phyloP scores from a whole-genome alignment of 2,329 filamentous ascomycete species.

The Didymella sp. region DNA sequence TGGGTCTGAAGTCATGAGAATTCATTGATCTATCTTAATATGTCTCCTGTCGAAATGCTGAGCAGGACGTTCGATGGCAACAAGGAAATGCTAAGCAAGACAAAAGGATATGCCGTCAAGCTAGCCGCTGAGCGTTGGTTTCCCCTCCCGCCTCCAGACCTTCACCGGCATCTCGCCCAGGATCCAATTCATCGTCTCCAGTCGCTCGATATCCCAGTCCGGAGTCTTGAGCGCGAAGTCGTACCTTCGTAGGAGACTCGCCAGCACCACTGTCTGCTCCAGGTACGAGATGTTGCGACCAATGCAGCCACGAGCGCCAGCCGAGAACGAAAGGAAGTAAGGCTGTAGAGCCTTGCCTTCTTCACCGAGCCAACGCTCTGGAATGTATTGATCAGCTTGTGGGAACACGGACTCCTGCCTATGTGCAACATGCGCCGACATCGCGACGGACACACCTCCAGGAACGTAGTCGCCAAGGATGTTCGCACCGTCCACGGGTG shows the following conservation, averaged over 20 bases:
- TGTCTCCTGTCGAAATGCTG: background rate
- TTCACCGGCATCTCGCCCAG: conserved; percentile 50
- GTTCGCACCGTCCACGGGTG: conserved; percentile 38
- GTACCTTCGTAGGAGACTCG: conserved; percentile 48
- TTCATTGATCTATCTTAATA: conserved; percentile 1
- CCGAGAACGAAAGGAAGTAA: conserved; percentile 42
- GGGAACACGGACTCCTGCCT: conserved; percentile 37
- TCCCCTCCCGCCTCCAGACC: conserved; percentile 44
- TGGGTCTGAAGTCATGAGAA: background rate
- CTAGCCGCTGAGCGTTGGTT: conserved; percentile 20
- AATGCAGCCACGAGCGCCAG: conserved; percentile 40
- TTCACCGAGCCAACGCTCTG: conserved; percentile 49
- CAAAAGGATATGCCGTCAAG: background rate
- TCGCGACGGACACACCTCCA: conserved; percentile 35
- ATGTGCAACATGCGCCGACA: conserved; percentile 59
- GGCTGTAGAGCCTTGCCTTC: conserved; percentile 39
- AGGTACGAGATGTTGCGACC: conserved; percentile 43
- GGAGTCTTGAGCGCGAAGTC: conserved; percentile 48
- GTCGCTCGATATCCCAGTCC: conserved; percentile 44
- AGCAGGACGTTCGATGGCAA: conserved; percentile 1
- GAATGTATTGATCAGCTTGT: conserved; percentile 42
- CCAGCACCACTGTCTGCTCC: conserved; percentile 43
- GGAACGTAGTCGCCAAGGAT: conserved; percentile 40
- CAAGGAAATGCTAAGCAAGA: conserved; percentile 6
- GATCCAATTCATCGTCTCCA: conserved; percentile 50